phyloP scores from a whole-genome alignment of 805 yeast genomes.

The Vanderwaltozyma tropicalis region DNA sequence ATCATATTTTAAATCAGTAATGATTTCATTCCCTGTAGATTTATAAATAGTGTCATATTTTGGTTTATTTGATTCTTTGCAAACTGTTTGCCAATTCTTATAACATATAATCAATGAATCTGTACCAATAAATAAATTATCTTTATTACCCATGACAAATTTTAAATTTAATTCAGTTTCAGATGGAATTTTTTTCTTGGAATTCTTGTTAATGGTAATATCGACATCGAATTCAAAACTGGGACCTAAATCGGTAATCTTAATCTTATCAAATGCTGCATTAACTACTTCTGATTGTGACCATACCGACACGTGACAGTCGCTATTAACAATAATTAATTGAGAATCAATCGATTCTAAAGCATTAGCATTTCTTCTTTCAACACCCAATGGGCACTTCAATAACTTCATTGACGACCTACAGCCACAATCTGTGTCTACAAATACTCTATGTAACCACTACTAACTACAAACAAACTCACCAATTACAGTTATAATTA shows the following conservation, averaged over 20 bases:
- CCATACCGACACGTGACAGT: constrained; percentile 23
- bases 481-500: no score
- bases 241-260: constrained; percentile 9
- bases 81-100: constrained; percentile 10
- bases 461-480: no score
- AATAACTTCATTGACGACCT: constrained; percentile 27
- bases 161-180: constrained; percentile 7
- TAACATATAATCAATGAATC: constrained; percentile 12
- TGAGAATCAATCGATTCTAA: constrained; percentile 11
- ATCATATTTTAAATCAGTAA: constrained; percentile 25
- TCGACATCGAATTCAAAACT: constrained; percentile 1
- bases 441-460: no score
- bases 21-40: constrained; percentile 13
- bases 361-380: constrained; percentile 21
- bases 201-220: not conserved
- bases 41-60: constrained; percentile 5
- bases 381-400: constrained; percentile 18
- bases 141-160: constrained; percentile 10
- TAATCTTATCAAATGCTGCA: constrained; percentile 22
- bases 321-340: constrained; percentile 14
- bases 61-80: not conserved
- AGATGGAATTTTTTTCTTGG: not conserved
- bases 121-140: constrained; percentile 15
- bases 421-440: no score
- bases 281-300: constrained; percentile 15